Percentiles rank a stretch among this genome's conserved stretches.
These are phyloP conservation scores for Penicillium flavigenum DNA, from an alignment of 495 filamentous ascomycete species.

Conservation along the genomic window DNA sequence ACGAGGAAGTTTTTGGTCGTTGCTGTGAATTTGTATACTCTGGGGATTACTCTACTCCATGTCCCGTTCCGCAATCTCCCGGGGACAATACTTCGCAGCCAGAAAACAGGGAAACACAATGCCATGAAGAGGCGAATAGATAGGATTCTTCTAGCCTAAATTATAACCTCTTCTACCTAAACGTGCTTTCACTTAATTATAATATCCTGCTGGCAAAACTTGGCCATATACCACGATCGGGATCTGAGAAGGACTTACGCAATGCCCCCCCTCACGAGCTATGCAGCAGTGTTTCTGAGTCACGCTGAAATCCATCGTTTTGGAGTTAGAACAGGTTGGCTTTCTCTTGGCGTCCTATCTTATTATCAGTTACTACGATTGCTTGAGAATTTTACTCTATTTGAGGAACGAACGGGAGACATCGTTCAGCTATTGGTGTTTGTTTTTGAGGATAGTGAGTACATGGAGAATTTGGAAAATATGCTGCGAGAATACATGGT, in stretches of 20 bases:
- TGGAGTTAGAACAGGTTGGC: constrained; percentile 27
- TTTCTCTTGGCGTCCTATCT: constrained; percentile 27
- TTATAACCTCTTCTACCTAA: constrained; percentile 19
- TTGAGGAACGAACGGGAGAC: no score
- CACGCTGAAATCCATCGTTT: constrained; percentile 35
- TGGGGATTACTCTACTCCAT: constrained; percentile 21
- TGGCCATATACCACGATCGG: constrained; percentile 2
- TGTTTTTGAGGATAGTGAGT: constrained; percentile 32
- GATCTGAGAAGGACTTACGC: constrained; percentile 1
- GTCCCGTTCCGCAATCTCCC: constrained; percentile 1
- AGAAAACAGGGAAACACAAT: constrained; percentile 2
- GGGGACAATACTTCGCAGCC: background rate
- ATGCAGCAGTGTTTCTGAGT: constrained; percentile 29
- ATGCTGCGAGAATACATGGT: constrained; percentile 7
- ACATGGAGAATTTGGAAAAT: constrained; percentile 25
- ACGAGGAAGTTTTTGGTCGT: constrained; percentile 20
- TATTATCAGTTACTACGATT: no score
- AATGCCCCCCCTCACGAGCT: constrained; percentile 19
- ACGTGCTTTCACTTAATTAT: constrained; percentile 3
- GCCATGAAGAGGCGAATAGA: constrained; percentile 2
- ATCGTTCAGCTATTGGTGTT: constrained; percentile 12
- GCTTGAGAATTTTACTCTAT: no score
- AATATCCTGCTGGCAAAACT: constrained; percentile 7
- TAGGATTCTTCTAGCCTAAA: constrained; percentile 16
- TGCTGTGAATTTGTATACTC: constrained; percentile 23